Evolutionary conservation across 306 rosid genomes (phyloP).

Genomic region (Potentilla sterilis): DNA sequence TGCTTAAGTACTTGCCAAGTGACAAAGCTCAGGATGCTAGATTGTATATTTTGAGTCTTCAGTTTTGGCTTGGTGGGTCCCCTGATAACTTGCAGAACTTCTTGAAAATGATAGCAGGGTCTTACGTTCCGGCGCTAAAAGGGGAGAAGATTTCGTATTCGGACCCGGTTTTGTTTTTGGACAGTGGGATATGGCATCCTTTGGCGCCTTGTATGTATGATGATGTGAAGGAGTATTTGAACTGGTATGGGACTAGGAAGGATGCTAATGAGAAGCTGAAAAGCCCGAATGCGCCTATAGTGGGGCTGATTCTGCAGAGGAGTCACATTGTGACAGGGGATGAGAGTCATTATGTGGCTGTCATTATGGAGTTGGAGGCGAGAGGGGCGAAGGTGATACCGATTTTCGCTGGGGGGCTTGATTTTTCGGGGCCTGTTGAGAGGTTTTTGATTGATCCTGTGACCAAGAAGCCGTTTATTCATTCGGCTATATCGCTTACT

Average conservation of each 20-base stretch:
- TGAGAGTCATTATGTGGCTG: constrained; percentile 96
- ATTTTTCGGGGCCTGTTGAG: constrained; percentile 96
- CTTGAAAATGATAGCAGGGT: constrained; percentile 81
- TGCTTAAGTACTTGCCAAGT: constrained; percentile 89
- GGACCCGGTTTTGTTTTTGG: constrained; percentile 91
- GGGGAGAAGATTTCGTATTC: constrained; percentile 70
- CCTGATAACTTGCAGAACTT: constrained; percentile 89
- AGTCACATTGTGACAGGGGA: constrained; percentile 99
- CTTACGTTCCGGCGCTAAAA: constrained; percentile 79
- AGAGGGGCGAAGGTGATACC: constrained; percentile 96
- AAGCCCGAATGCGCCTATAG: constrained; percentile 53
- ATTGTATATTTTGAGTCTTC: constrained; percentile 80
- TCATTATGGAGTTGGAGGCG: constrained; percentile 94
- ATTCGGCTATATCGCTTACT: constrained; percentile 80
- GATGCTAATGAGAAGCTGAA: constrained; percentile 84
- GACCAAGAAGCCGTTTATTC: constrained; percentile 70
- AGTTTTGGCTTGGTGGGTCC: constrained; percentile 98
- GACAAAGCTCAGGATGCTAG: constrained; percentile 99
- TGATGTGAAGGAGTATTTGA: constrained; percentile 95
- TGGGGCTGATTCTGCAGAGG: constrained; percentile 87
- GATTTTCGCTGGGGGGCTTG: constrained; percentile 89
- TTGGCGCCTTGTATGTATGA: constrained; percentile 97
- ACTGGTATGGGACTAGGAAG: constrained; percentile 93
- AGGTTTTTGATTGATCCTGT: constrained; percentile 73
- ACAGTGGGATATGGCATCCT: constrained; percentile 94